Evolutionary conservation across 2,329 filamentous ascomycete species (phyloP).

Genomic region (Claviceps sorghi): DNA sequence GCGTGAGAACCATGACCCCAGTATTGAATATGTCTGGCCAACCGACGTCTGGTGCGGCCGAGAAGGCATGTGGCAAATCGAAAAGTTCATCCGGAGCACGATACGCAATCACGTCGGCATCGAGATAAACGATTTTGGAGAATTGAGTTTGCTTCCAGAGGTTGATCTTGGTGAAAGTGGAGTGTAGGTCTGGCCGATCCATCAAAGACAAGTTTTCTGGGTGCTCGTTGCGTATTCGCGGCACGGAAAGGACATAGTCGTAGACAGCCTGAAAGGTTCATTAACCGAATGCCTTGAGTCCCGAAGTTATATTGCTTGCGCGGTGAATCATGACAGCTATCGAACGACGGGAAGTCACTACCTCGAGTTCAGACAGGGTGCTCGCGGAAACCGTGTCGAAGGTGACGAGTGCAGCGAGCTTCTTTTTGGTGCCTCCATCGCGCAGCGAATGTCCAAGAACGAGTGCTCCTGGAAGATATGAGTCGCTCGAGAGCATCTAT

Average conservation of each 20-base stretch:
- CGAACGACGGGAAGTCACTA: slow-evolving; percentile 19
- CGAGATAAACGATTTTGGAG: slow-evolving; percentile 83
- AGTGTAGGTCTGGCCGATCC: slow-evolving; percentile 78
- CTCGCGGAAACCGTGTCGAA: slow-evolving; percentile 61
- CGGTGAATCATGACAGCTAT: not conserved
- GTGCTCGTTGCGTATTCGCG: slow-evolving; percentile 59
- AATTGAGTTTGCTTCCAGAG: slow-evolving; percentile 88
- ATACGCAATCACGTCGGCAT: slow-evolving; percentile 84
- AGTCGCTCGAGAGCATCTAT: slow-evolving; percentile 83
- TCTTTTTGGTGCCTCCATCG: slow-evolving; percentile 76
- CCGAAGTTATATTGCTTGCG: not conserved
- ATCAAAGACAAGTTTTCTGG: slow-evolving; percentile 81
- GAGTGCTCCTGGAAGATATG: slow-evolving; percentile 83
- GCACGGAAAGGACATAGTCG: slow-evolving; percentile 77
- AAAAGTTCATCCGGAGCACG: slow-evolving; percentile 90
- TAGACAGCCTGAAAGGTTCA: slow-evolving; percentile 51
- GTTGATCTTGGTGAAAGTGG: slow-evolving; percentile 91
- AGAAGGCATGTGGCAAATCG: slow-evolving; percentile 42
- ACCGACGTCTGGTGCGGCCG: slow-evolving; percentile 80
- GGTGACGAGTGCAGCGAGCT: slow-evolving; percentile 72
- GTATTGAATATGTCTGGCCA: slow-evolving; percentile 98
- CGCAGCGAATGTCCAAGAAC: slow-evolving; percentile 89
- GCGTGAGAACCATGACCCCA: slow-evolving; percentile 85
- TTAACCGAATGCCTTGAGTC: not conserved
- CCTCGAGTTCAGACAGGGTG: slow-evolving; percentile 67